These are phyloP conservation scores for Komagataella mondaviorum DNA, from an alignment of 805 yeast species.

Conservation along the genomic window DNA sequence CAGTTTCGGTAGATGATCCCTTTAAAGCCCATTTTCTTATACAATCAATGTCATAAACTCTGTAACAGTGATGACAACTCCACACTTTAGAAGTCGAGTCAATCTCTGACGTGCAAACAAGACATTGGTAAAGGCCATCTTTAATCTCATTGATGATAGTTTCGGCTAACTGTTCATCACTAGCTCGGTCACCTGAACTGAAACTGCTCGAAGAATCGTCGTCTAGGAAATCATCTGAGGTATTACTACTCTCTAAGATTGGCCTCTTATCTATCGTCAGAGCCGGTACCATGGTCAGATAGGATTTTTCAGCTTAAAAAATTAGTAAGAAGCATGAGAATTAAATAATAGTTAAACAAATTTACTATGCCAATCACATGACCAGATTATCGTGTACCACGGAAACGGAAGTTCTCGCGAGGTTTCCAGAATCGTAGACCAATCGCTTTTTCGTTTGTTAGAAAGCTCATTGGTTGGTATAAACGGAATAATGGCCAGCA, in stretches of 20 bases:
- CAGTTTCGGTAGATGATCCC: conserved; percentile 50
- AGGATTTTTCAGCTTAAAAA: background rate
- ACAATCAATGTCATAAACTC: conserved; percentile 82
- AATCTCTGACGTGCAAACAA: conserved; percentile 80
- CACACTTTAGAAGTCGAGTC: conserved; percentile 55
- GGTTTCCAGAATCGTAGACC: background rate
- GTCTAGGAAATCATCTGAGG: background rate
- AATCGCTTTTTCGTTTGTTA: background rate
- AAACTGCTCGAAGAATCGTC: background rate
- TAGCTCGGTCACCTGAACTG: background rate
- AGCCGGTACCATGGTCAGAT: no score
- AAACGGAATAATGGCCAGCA: background rate
- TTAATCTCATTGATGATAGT: conserved; percentile 45
- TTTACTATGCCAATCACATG: background rate
- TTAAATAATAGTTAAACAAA: no score
- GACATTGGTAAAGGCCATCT: conserved; percentile 64
- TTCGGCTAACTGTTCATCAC: conserved; percentile 14
- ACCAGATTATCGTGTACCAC: background rate
- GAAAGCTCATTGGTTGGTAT: background rate
- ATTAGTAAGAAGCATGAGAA: background rate
- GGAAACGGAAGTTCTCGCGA: background rate
- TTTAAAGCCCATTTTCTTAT: conserved; percentile 76
- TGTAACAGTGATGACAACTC: conserved; percentile 65
- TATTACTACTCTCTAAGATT: background rate
- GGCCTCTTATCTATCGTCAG: background rate